phyloP scores from a whole-genome alignment of 352 stramenopile species.

The Phytophthora crassamura region DNA sequence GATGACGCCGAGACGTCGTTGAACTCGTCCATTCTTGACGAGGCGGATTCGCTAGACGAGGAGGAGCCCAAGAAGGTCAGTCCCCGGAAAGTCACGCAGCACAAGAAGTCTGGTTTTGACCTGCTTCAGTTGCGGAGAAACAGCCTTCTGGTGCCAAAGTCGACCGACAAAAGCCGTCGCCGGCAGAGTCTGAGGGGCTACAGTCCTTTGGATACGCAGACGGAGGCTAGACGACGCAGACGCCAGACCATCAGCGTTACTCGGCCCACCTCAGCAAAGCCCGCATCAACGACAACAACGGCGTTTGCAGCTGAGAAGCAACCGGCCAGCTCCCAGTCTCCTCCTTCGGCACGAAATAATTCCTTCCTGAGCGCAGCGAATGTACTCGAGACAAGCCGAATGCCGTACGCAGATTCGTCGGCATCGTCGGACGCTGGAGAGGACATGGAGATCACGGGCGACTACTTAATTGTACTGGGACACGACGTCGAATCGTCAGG shows the following conservation, averaged over 20 bases:
- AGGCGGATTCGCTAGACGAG: slow-evolving; percentile 65
- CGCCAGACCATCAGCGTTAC: slow-evolving; percentile 48
- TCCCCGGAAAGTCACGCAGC: slow-evolving; percentile 1
- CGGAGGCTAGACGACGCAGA: slow-evolving; percentile 62
- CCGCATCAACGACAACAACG: slow-evolving; percentile 3
- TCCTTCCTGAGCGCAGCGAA: slow-evolving; percentile 56
- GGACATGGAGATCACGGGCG: slow-evolving; percentile 89
- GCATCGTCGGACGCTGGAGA: slow-evolving; percentile 80
- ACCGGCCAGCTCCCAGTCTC: slow-evolving; percentile 17
- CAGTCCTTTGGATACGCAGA: slow-evolving; percentile 80
- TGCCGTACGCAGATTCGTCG: slow-evolving; percentile 78
- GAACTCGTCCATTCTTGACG: slow-evolving; percentile 85
- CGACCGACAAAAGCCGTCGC: slow-evolving; percentile 44
- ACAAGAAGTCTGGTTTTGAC: slow-evolving; percentile 40
- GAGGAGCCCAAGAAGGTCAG: slow-evolving; percentile 48
- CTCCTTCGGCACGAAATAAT: slow-evolving; percentile 24
- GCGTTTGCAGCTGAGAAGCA: slow-evolving; percentile 15
- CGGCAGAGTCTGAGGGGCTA: slow-evolving; percentile 76
- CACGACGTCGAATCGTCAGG: slow-evolving; percentile 8
- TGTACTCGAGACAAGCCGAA: slow-evolving; percentile 32
- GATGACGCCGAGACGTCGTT: slow-evolving; percentile 85
- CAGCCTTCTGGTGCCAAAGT: slow-evolving; percentile 38
- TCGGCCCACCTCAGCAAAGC: slow-evolving; percentile 13
- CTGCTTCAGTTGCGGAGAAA: slow-evolving; percentile 34
- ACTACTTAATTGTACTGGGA: slow-evolving; percentile 54